A percentile compares a stretch with the other conserved stretches of the same genome.
Evolutionary conservation across 352 stramenopile species (phyloP).

Genomic region (Globisporangium sylvaticum): DNA sequence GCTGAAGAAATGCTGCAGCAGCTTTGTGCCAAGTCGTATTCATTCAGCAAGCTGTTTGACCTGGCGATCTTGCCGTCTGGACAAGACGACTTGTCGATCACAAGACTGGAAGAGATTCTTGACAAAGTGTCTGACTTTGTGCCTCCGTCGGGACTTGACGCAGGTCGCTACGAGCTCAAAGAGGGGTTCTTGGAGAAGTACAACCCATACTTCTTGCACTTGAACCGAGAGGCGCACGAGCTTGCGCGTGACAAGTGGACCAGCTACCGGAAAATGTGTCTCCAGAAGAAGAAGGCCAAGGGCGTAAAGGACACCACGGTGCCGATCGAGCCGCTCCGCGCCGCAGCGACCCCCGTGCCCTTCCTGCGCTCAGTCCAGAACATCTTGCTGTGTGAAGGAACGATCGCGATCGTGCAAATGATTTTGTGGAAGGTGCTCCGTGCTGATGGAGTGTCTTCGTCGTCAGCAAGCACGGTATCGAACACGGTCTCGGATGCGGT

Average conservation of each 20-base stretch:
- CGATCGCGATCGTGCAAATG: slow-evolving; percentile 54
- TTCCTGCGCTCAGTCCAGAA: slow-evolving; percentile 56
- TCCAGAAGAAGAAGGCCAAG: slow-evolving; percentile 25
- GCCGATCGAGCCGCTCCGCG: slow-evolving; percentile 41
- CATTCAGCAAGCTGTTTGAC: slow-evolving; percentile 83
- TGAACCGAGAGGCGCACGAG: slow-evolving; percentile 83
- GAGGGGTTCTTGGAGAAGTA: slow-evolving; percentile 68
- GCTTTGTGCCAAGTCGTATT: slow-evolving; percentile 67
- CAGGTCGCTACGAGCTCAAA: slow-evolving; percentile 79
- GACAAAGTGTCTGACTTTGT: slow-evolving; percentile 68
- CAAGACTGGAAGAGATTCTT: slow-evolving; percentile 60
- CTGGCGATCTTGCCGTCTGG: slow-evolving; percentile 76
- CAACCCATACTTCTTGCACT: slow-evolving; percentile 84
- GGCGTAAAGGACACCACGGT: slow-evolving; percentile 16
- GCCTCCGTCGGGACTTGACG: slow-evolving; percentile 67
- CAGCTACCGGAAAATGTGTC: slow-evolving; percentile 51
- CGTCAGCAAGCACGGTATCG: slow-evolving; percentile 8
- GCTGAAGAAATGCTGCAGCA: slow-evolving; percentile 85
- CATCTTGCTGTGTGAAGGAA: slow-evolving; percentile 66
- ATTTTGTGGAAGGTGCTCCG: slow-evolving; percentile 60
- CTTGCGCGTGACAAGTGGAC: slow-evolving; percentile 81
- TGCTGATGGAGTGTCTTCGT: slow-evolving; percentile 25
- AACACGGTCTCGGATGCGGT: slow-evolving; percentile 74
- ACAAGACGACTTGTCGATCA: slow-evolving; percentile 75
- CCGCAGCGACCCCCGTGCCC: slow-evolving; percentile 29